Base-by-base conservation (phyloP, 2,329 filamentous ascomycete species). In the Hypoxylon sp. region DNA sequence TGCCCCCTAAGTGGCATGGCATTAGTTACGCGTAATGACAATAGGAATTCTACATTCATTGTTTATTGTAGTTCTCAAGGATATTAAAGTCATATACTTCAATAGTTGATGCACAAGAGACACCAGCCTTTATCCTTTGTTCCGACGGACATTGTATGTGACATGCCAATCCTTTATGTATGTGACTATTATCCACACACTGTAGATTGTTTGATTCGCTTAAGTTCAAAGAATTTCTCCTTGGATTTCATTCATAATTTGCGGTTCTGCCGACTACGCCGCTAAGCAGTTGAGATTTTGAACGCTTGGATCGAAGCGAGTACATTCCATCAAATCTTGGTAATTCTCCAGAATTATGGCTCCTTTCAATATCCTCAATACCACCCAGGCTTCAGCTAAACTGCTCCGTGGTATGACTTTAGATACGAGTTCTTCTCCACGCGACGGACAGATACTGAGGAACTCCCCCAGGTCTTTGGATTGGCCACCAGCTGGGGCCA, bases 401-500 rank as follows among this genome's bases (percentile, higher is more conserved):
- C 23, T 5, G 19, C 6, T 25, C 7, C 41, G 29, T 51, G 25
- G 47, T 6, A n/a, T 37, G 12, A 16, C 6, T 1, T 12, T 30
- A 2, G 41, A 27, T n/a, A 25, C 5, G 12, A 51, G 3, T 32
- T 5, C 34, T 27, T 51, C 19, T 6, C 16, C 16, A 5, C 43
- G 27, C 27, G 46, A 27, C 39, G 30, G 51, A 30, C 19, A 21
- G 1, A 6, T 29, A 16, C 6, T 11, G 21, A 34, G 39, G 0
- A 39, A 29, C 7, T 7, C 11, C 12, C 21, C 46, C 3, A 21
- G 43, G 29, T 63, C 61, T 27, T 47, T 70, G 5, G 51, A 32
- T 32, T 70, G 67, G 67, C 67, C 67, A 16, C 67, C 67, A 3
- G 39, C 14, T 1, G 61, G 52, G 32, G 37, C 27, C 2, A 70